These are phyloP conservation scores for Lasiodiplodia sp. DNA, from an alignment of 2,329 filamentous ascomycete species.

Conservation along the genomic window DNA sequence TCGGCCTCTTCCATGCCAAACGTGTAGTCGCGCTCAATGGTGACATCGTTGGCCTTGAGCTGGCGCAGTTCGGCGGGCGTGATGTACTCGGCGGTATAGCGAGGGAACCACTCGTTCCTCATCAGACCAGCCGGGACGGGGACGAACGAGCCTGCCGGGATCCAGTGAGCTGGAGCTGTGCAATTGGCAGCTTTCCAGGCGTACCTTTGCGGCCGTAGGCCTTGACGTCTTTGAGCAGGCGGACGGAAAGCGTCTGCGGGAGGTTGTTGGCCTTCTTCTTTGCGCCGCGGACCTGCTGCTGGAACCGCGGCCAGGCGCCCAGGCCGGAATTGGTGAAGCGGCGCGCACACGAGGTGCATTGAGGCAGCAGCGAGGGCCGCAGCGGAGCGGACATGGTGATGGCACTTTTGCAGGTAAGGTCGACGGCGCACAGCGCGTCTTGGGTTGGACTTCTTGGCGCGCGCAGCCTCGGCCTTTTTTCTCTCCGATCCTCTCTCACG, in stretches of 20 bases:
- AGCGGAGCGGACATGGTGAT: slow-evolving; percentile 44
- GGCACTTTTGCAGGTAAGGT: slow-evolving; percentile 18
- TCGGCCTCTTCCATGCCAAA: slow-evolving; percentile 49
- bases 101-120: slow-evolving; percentile 63
- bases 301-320: slow-evolving; percentile 38
- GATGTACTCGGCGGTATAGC: slow-evolving; percentile 60
- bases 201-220: slow-evolving; percentile 56
- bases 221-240: slow-evolving; percentile 60
- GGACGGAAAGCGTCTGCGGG: slow-evolving; percentile 53
- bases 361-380: slow-evolving; percentile 44
- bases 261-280: slow-evolving; percentile 43
- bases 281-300: slow-evolving; percentile 51
- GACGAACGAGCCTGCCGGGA: slow-evolving; percentile 57
- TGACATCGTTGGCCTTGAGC: slow-evolving; percentile 53
- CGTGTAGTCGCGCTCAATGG: slow-evolving; percentile 55
- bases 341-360: slow-evolving; percentile 49
- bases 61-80: slow-evolving; percentile 53
- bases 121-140: slow-evolving; percentile 61
- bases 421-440: neutral
- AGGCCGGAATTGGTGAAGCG: slow-evolving; percentile 42
- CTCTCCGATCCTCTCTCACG: slow-evolving; percentile 18
- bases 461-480: slow-evolving; percentile 16
- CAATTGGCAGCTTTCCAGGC: slow-evolving; percentile 28
- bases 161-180: neutral
- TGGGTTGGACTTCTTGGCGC: neutral